Base-by-base conservation (phyloP, 78 protist species). In the slime mould (Dictyostelium discoideum) region DNA sequence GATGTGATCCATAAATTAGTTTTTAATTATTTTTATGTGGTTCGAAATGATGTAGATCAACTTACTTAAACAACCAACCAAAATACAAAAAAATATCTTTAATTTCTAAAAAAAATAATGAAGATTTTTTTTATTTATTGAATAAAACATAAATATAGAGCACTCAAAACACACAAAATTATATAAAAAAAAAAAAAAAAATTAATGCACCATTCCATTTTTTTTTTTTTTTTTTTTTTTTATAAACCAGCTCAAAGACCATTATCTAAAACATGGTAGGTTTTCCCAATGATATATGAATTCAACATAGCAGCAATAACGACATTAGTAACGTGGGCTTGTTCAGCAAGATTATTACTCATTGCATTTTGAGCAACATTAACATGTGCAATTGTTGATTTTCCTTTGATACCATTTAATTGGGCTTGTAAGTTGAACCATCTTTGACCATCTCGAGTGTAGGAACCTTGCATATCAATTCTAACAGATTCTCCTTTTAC, bases 401-500 rank as follows among this genome's bases (percentile, higher is more conserved):
- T 76, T 18, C 24, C 24, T 37, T 76, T 76, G 2, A 76, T 6
- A 24, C 44, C 44, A 32, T 76, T 76, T 39, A 76, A 5, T 39
- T 76, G 82, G 2, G 24, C 82, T 76, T 76, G 82, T 24, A 76
- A 18, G 32, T 76, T 76, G 18, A 39, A 54, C 24, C 39, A 76
- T 76, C 5, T 76, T n/a, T 16, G 24, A 13, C 82, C 82, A 76
- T 14, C 3, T 14, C 2, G 24, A 0, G 48, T 16, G 46, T 39
- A 76, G 4, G 9, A 4, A 39, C 82, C 82, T 39, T 76, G 82
- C 82, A 76, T 76, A 76, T 76, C 82, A 39, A 76, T 76, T 76
- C 82, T 76, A 0, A 76, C 39, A 0, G 44, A 39, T 76, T 22
- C 82, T 26, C 13, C 26, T 18, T 76, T 76, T 14, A 54, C 82